A percentile compares a stretch with the other conserved stretches of the same genome.
Conservation (phyloP, 257 asterid genomes). For the Cordia subcordata region DNA sequence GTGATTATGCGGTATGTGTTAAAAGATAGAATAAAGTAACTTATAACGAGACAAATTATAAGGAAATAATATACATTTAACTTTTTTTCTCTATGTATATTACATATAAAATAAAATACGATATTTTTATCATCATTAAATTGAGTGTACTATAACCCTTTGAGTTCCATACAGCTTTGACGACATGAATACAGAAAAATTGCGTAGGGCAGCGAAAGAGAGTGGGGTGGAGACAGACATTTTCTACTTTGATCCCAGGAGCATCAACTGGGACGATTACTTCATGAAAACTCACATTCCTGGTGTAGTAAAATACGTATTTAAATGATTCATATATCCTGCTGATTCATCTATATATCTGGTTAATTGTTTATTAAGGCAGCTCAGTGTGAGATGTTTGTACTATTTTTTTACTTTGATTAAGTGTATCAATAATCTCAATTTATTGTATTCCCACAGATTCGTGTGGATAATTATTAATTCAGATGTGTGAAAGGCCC, state of each 20-base stretch:
- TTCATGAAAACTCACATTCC: conserved; percentile 63
- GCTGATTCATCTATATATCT: too few species aligned
- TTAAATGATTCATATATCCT: conserved; percentile 45
- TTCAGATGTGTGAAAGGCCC: too few species aligned
- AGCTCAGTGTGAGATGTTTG: not conserved
- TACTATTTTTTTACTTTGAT: not conserved
- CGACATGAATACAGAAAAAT: conserved; percentile 63
- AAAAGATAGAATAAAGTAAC: too few species aligned
- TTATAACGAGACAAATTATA: too few species aligned
- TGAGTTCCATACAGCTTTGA: conserved; percentile 50
- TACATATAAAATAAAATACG: too few species aligned
- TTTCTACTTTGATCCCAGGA: conserved; percentile 70
- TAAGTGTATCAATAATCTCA: too few species aligned
- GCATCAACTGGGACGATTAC: conserved; percentile 72
- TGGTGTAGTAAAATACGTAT: conserved; percentile 66
- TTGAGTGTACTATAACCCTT: not conserved
- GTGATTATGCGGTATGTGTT: too few species aligned
- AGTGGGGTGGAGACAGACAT: conserved; percentile 26
- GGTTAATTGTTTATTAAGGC: not conserved
- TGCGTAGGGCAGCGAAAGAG: conserved; percentile 41
- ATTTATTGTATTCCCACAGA: too few species aligned
- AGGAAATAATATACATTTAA: too few species aligned
- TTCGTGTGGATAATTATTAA: too few species aligned
- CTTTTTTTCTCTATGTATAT: too few species aligned
- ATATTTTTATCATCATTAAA: not conserved